Percentiles rank a stretch among this genome's conserved stretches.
phyloP scores from a whole-genome alignment of 169 alveolate species.

The Babesia gibsoni region DNA sequence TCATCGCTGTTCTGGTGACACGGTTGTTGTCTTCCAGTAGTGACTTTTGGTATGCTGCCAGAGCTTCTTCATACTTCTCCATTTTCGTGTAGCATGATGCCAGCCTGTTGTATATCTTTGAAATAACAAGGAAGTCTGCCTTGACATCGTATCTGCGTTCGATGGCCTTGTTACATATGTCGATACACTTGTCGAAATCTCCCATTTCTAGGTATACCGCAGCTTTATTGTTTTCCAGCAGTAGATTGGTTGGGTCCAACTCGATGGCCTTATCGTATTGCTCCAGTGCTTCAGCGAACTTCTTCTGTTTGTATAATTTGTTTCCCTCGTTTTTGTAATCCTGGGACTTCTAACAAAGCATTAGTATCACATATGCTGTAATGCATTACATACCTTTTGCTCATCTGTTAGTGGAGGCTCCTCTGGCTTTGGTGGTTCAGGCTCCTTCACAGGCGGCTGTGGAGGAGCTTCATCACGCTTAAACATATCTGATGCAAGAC shows the following conservation, averaged over 20 bases:
- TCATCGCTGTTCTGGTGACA: constrained; percentile 88
- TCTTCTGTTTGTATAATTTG: constrained; percentile 82
- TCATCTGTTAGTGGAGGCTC: constrained; percentile 55
- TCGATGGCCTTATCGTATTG: constrained; percentile 91
- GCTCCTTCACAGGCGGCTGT: constrained; percentile 32
- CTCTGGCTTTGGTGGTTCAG: constrained; percentile 53
- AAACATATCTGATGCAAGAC: constrained; percentile 37
- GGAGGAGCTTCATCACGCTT: constrained; percentile 25
- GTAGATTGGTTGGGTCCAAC: constrained; percentile 84
- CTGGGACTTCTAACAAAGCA: constrained; percentile 56
- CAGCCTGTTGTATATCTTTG: constrained; percentile 83
- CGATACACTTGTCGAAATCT: constrained; percentile 88
- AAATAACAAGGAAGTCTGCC: constrained; percentile 85
- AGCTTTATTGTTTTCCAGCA: constrained; percentile 87
- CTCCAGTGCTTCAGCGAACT: constrained; percentile 92
- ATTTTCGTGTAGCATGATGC: constrained; percentile 83
- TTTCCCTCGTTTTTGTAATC: constrained; percentile 79
- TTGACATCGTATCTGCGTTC: constrained; percentile 88
- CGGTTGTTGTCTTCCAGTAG: constrained; percentile 91
- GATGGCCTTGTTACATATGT: constrained; percentile 89
- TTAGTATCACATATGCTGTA: constrained; percentile 31
- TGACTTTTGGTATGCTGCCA: constrained; percentile 88
- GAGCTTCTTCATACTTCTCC: constrained; percentile 86
- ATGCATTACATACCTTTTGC: constrained; percentile 22
- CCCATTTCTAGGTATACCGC: constrained; percentile 95